These are phyloP conservation scores for Urtica urens DNA, from an alignment of 306 rosid species.

Conservation along the genomic window DNA sequence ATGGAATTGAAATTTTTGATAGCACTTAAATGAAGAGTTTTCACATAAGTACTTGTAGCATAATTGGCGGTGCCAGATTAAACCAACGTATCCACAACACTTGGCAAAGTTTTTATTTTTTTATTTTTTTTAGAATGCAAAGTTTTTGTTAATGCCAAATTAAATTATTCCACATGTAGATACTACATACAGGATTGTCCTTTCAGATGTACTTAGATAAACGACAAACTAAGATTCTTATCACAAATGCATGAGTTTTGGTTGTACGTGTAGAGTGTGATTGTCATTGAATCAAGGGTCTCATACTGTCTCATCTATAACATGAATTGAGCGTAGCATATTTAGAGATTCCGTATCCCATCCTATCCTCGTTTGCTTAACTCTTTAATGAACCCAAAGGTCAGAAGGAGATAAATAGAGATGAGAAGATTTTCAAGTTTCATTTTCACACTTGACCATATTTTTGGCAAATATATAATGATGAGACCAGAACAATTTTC, in stretches of 20 bases:
- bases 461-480: too few species aligned
- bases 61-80: neutral
- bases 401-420: neutral
- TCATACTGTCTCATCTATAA: slow-evolving; percentile 8
- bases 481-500: too few species aligned
- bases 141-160: too few species aligned
- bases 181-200: slow-evolving; percentile 3
- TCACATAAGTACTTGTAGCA: neutral
- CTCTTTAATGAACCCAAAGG: neutral
- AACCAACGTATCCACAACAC: neutral
- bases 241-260: neutral
- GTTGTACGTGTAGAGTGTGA: neutral
- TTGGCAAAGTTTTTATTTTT: too few species aligned
- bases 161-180: neutral
- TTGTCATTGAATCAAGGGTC: neutral
- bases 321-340: neutral
- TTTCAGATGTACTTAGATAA: neutral
- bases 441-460: neutral
- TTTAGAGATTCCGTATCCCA: neutral
- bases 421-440: neutral
- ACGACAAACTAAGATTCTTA: slow-evolving; percentile 8
- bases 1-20: neutral
- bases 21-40: neutral
- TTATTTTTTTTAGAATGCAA: neutral
- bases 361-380: neutral